Base-by-base conservation (phyloP, 208 protist genomes). In the Acanthamoeba sp. region DNA sequence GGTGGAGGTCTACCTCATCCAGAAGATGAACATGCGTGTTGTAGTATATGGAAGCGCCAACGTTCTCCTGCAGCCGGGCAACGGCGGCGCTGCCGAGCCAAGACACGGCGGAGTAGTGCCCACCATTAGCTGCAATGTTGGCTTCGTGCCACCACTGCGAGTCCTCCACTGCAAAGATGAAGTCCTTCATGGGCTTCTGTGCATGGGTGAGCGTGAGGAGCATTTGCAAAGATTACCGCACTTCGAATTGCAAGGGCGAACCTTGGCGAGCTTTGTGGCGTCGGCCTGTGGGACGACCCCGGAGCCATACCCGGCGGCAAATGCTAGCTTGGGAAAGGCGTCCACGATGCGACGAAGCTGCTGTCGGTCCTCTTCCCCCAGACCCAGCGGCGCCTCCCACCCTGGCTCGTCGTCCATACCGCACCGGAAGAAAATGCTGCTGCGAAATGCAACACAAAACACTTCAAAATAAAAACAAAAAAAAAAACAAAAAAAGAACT, bases 131-230 rank as follows among this genome's bases (percentile, higher is more conserved):
- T 20, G 57, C 36, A 2, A 91, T 71, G 34, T 91, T 91, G 55
- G 48, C 85, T 6, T 22, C 85, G 52, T 91, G 85, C 85, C 85
- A 91, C 38, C 24, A 22, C 16, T 24, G n/a, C 55, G 85, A 48
- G 57, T 91, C 85, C 16, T 71, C 59, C 34, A 91, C 85, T 32
- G 57, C 85, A 48, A 91, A 91, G 85, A 91, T 91, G 57, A 91
- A 91, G 36, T 91, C 85, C 27, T 73, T 91, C 85, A 91, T 91
- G 14, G 59, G 57, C 59, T 91, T 91, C 42, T 87, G 45, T 38
- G 42, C 45, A 9, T 9, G 45, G 12, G 9, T 38, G 66, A 78
- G 12, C 0, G 36, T 45, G 36, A 76, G 34, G 32, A 36, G 7
- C 5, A 64, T 0, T 16, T 10, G 27, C 57, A 76, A 38, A 66